Evolutionary conservation across 2,329 filamentous ascomycete genomes (phyloP).

Genomic region (Aspergillus sp.): DNA sequence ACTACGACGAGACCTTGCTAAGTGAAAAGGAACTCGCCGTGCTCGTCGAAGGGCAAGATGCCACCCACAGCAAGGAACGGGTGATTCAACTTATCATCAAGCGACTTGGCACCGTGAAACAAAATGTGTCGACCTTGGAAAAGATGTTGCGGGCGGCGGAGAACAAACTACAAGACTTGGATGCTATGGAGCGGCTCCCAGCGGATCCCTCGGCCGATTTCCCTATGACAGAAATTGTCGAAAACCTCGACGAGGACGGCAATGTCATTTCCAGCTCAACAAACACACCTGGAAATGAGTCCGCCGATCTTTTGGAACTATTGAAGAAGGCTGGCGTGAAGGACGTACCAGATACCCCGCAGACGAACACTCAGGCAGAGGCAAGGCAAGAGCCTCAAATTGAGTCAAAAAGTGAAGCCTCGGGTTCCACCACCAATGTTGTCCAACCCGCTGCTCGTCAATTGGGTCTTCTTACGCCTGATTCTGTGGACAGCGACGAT

Average conservation of each 20-base stretch:
- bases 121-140: slow-evolving; percentile 73
- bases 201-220: slow-evolving; percentile 63
- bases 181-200: slow-evolving; percentile 60
- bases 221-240: slow-evolving; percentile 85
- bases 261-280: slow-evolving; percentile 72
- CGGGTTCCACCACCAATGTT: not conserved
- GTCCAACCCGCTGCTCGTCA: not conserved
- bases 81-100: slow-evolving; percentile 68
- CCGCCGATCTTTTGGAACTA: slow-evolving; percentile 68
- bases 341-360: slow-evolving; percentile 39
- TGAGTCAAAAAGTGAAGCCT: not conserved
- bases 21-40: slow-evolving; percentile 55
- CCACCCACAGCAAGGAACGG: slow-evolving; percentile 58
- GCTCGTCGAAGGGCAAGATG: slow-evolving; percentile 47
- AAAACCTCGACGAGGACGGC: slow-evolving; percentile 87
- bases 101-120: slow-evolving; percentile 83
- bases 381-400: slow-evolving; percentile 15
- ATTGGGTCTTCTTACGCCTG: not conserved
- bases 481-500: slow-evolving; percentile 8
- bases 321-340: slow-evolving; percentile 74
- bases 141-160: slow-evolving; percentile 70
- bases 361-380: slow-evolving; percentile 11
- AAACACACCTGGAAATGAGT: slow-evolving; percentile 65
- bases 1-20: slow-evolving; percentile 48
- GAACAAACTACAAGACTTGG: slow-evolving; percentile 62